phyloP scores from a whole-genome alignment of 192 early-diverging fungal genomes.

The Backusella circina region DNA sequence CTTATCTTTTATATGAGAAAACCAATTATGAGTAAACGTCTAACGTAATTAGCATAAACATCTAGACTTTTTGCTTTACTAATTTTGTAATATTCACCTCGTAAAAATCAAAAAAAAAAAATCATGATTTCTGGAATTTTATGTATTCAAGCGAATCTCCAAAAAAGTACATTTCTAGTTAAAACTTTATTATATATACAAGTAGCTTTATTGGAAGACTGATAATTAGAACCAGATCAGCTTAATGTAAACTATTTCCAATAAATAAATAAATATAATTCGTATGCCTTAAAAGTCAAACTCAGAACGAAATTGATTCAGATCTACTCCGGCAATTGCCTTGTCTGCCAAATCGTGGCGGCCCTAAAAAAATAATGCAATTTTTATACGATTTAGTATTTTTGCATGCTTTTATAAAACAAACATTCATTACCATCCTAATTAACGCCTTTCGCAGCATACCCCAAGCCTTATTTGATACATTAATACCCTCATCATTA shows the following conservation, averaged over 20 bases:
- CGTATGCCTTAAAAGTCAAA: slow-evolving; percentile 50
- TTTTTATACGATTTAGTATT: background rate
- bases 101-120: too few species aligned
- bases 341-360: slow-evolving; percentile 55
- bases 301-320: slow-evolving; percentile 52
- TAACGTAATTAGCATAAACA: too few species aligned
- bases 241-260: background rate
- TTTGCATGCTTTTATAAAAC: background rate
- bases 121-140: too few species aligned
- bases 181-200: background rate
- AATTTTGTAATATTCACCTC: too few species aligned
- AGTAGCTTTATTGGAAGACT: background rate
- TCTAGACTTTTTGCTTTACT: too few species aligned
- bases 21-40: too few species aligned
- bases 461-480: slow-evolving; percentile 59
- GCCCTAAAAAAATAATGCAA: slow-evolving; percentile 28
- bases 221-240: background rate
- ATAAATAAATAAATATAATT: background rate
- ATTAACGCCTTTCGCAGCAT: slow-evolving; percentile 55
- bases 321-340: slow-evolving; percentile 40
- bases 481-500: slow-evolving; percentile 45
- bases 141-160: too few species aligned
- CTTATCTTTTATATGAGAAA: too few species aligned
- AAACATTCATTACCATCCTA: slow-evolving; percentile 42
- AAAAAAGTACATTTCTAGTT: background rate